Evolutionary conservation across 2,329 filamentous ascomycete species (phyloP), one percentile per base, ranked within the genome.

Genomic region (Alternaria rosae): DNA sequence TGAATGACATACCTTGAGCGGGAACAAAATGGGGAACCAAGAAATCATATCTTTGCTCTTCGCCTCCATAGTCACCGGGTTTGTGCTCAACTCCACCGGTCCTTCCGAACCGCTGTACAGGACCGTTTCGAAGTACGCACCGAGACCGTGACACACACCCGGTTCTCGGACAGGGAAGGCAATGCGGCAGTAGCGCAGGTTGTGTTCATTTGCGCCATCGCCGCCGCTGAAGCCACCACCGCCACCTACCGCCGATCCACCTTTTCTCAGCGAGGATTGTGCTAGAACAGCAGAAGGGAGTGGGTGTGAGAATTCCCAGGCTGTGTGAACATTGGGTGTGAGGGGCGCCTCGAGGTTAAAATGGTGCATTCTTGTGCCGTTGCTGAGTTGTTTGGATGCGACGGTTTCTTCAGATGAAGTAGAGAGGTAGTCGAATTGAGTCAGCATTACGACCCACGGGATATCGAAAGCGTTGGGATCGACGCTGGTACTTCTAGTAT

Each of bases 21-120:
- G 95, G 76, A 99, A 99, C 82, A 94, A 97, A 28, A 99, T 98
- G 1, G 95, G 95, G 78, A 99, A 99, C 95, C 95, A 99, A 57
- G 92, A 97, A 67, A 97, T 97, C 96, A 99, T 99, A 72, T 96
- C 94, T 76, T 91, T 91, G 84, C 93, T 97, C 87, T 98, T 98
- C 59, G 84, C 83, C 58, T 95, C 92, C 81, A 99, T 98, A 28
- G 91, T 92, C 67, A 97, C 91, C 0, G 95, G 96, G 73, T 97
- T 91, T 5, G 92, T 99, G 74, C 93, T 97, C 62, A 99, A 86
- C 82, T 98, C 94, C 5, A 97, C 88, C 70, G 88, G 89, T 2
- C 82, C 82, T 48, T 77, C 71, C 53, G 57, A 75, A 67, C 79
- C 86, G 69, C 86, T 85, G 76, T 98, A 99, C 20, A 99, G 85